Evolutionary conservation across 1,284 basidiomycete genomes (phyloP).

Genomic region (Rhodotorula sp.): DNA sequence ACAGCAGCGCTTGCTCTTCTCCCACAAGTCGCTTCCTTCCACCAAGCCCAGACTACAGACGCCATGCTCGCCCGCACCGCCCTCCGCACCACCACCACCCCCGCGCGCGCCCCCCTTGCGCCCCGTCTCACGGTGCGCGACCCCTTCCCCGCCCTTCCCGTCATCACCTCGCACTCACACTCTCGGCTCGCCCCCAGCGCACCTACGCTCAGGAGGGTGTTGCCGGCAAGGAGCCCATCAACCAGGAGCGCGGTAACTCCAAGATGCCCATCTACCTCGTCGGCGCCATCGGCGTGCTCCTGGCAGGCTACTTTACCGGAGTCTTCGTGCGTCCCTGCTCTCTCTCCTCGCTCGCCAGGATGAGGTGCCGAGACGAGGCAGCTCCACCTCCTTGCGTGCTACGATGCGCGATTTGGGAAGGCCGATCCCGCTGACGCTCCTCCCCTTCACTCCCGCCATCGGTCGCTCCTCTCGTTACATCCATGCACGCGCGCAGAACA

Average conservation of each 20-base stretch:
- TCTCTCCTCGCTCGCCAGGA: too few species aligned
- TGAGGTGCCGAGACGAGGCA: neutral
- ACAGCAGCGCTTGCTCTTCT: neutral
- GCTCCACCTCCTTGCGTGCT: neutral
- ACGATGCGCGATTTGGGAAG: neutral
- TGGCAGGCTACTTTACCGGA: slow-evolving; percentile 29
- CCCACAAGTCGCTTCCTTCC: neutral
- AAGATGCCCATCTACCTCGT: slow-evolving; percentile 33
- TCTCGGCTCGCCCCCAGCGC: neutral
- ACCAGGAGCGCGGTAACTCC: slow-evolving; percentile 32
- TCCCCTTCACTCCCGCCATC: neutral
- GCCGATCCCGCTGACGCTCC: neutral
- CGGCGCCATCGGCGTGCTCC: slow-evolving; percentile 26
- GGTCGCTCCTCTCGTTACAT: neutral
- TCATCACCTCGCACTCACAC: too few species aligned
- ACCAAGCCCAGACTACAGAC: neutral
- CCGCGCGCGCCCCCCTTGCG: neutral
- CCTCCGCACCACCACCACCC: neutral
- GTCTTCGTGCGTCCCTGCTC: slow-evolving; percentile 10
- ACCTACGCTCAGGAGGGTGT: slow-evolving; percentile 8
- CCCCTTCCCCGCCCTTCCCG: too few species aligned
- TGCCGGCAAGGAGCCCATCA: slow-evolving; percentile 30
- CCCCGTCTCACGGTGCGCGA: slow-evolving; percentile 4
- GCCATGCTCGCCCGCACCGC: slow-evolving; percentile 6
- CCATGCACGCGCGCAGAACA: neutral